Conservation (phyloP, 768 basidiomycete species). For the Rhodotorula diobovata region DNA sequence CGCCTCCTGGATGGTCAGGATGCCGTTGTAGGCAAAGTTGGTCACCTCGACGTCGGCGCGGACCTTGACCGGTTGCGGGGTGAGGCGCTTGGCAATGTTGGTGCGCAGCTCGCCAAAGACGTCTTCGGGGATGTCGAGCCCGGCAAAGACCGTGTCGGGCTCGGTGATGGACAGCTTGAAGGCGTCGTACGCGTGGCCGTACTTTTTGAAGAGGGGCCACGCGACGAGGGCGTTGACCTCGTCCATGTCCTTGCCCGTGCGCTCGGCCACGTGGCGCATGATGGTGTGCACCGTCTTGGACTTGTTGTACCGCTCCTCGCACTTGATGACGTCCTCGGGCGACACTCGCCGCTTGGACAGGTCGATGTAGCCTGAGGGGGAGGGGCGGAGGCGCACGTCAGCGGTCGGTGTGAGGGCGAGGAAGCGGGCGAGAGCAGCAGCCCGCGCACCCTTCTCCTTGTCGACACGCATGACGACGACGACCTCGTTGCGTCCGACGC, state of each 20-base stretch:
- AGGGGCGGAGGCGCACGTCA: not conserved
- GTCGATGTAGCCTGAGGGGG: slow-evolving; percentile 85
- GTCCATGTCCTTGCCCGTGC: slow-evolving; percentile 57
- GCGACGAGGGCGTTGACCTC: slow-evolving; percentile 81
- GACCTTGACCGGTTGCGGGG: slow-evolving; percentile 97
- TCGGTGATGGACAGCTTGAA: slow-evolving; percentile 92
- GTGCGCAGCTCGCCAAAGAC: slow-evolving; percentile 69
- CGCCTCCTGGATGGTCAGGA: slow-evolving; percentile 92
- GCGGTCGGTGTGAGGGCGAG: too few species aligned
- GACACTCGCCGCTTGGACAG: slow-evolving; percentile 96
- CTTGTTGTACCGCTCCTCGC: slow-evolving; percentile 97
- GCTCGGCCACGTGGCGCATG: slow-evolving; percentile 64
- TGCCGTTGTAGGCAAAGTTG: slow-evolving; percentile 90
- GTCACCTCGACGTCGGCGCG: slow-evolving; percentile 96
- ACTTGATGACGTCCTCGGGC: slow-evolving; percentile 96
- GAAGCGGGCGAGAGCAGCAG: not conserved
- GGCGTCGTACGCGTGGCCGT: slow-evolving; percentile 93
- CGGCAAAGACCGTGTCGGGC: slow-evolving; percentile 67
- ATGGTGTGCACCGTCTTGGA: slow-evolving; percentile 92
- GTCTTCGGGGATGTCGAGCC: slow-evolving; percentile 54
- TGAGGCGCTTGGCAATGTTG: slow-evolving; percentile 89
- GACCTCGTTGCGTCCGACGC: slow-evolving; percentile 95
- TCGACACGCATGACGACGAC: slow-evolving; percentile 97
- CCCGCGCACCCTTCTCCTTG: slow-evolving; percentile 84
- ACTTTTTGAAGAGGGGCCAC: slow-evolving; percentile 88